Evolutionary conservation across 148 eudicot species (phyloP).

Genomic region (Vaccinium darrowii): DNA sequence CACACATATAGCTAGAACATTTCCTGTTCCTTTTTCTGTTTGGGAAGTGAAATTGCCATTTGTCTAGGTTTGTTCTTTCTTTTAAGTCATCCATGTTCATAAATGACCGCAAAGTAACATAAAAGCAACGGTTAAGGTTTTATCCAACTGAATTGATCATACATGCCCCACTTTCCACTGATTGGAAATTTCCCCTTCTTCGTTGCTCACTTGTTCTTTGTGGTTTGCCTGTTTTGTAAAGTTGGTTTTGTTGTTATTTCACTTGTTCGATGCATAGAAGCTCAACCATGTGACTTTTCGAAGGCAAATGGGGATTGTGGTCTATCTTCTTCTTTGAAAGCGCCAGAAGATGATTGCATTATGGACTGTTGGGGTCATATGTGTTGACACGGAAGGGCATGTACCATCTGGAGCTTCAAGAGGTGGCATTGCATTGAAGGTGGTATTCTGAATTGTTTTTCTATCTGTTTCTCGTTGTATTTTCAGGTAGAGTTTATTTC

Average conservation of each 20-base stretch:
- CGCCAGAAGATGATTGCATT: constrained; percentile 50
- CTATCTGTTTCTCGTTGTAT: not conserved
- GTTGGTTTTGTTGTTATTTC: not conserved
- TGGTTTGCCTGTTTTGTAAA: not conserved
- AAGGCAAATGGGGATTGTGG: constrained; percentile 26
- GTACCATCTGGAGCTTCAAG: constrained; percentile 95
- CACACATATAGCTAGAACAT: not conserved
- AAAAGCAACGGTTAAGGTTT: not conserved
- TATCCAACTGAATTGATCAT: not conserved
- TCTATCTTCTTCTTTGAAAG: constrained; percentile 21
- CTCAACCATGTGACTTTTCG: constrained; percentile 26
- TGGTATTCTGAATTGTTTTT: constrained; percentile 20
- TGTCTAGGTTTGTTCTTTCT: too few species aligned
- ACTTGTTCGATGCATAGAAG: constrained; percentile 29
- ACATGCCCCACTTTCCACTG: not conserved
- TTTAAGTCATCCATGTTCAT: not conserved
- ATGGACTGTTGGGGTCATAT: constrained; percentile 89
- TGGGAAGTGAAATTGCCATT: not conserved
- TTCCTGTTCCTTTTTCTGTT: not conserved
- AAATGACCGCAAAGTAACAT: not conserved
- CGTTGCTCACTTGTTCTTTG: not conserved
- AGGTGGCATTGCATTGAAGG: constrained; percentile 98
- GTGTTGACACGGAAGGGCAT: constrained; percentile 73
- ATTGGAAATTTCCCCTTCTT: not conserved
- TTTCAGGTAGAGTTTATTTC: not conserved